These are phyloP conservation scores for Aphelidium insulamus DNA, from an alignment of 371 early-diverging fungal genomes.

Conservation along the genomic window DNA sequence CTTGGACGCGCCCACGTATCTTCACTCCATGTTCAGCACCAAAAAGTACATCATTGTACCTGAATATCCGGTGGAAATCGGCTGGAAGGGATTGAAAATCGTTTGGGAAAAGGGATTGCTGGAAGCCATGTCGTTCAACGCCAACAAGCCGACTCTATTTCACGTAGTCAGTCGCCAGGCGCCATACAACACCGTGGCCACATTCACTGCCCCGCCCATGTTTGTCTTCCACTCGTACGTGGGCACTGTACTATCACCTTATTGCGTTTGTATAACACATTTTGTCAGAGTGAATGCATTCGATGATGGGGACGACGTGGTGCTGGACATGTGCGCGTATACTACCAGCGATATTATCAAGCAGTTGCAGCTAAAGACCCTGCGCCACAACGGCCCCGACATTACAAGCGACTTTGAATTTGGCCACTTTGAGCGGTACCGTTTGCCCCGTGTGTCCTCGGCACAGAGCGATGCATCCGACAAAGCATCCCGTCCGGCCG, in stretches of 20 bases:
- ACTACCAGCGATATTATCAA: too few species aligned
- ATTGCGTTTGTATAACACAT: too few species aligned
- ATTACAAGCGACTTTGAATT: too few species aligned
- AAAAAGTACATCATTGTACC: constrained; percentile 26
- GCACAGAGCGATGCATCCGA: constrained; percentile 4
- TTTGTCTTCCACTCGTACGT: constrained; percentile 28
- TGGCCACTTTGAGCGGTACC: constrained; percentile 5
- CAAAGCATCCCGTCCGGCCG: constrained; percentile 3
- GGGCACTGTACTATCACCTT: too few species aligned
- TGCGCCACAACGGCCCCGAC: too few species aligned
- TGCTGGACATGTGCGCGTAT: constrained; percentile 12
- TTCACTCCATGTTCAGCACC: constrained; percentile 32
- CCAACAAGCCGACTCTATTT: constrained; percentile 15
- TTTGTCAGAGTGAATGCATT: constrained; percentile 26
- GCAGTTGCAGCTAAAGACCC: too few species aligned
- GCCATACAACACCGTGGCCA: constrained; percentile 7
- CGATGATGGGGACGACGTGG: constrained; percentile 16
- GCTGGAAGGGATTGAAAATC: constrained; percentile 15
- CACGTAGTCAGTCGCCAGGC: too few species aligned
- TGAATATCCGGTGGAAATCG: constrained; percentile 18
- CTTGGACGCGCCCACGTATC: constrained; percentile 18
- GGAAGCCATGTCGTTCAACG: constrained; percentile 21
- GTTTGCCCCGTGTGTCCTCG: not conserved
- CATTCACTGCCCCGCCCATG: constrained; percentile 17
- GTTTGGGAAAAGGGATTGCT: constrained; percentile 14